A percentile compares a stretch with the other conserved stretches of the same genome.
Conservation (phyloP, 306 rosid genomes). For the Erythrophleum fordii region DNA sequence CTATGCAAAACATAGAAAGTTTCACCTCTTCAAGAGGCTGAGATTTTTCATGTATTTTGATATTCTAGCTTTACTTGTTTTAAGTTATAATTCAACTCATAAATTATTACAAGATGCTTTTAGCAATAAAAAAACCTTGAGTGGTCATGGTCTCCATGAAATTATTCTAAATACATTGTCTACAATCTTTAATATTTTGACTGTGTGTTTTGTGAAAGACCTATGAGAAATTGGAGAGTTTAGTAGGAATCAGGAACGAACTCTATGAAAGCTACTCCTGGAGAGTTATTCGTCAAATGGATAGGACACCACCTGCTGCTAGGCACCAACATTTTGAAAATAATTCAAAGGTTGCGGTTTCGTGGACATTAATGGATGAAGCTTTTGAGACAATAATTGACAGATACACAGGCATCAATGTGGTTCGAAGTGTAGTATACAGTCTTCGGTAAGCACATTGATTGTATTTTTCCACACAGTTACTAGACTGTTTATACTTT, state of each 20-base stretch:
- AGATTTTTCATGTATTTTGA: not conserved
- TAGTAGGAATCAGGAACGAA: slow-evolving; percentile 30
- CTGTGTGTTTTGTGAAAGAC: slow-evolving; percentile 30
- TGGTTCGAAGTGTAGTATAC: slow-evolving; percentile 38
- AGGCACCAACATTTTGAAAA: slow-evolving; percentile 16
- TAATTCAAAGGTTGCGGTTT: slow-evolving; percentile 44
- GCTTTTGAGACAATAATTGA: slow-evolving; percentile 35
- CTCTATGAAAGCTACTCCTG: slow-evolving; percentile 34
- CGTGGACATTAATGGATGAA: slow-evolving; percentile 37
- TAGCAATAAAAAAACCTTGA: not conserved
- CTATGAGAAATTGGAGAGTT: slow-evolving; percentile 33
- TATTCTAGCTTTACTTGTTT: not conserved
- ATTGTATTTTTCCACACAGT: not conserved
- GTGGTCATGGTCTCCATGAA: not conserved
- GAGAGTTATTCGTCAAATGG: slow-evolving; percentile 36
- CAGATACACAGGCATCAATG: slow-evolving; percentile 28
- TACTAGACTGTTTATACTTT: not conserved
- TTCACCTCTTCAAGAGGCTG: not conserved
- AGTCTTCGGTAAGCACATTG: slow-evolving; percentile 38
- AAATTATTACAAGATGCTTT: not conserved
- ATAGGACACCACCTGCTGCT: not conserved
- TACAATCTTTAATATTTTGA: not conserved
- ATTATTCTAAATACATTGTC: not conserved
- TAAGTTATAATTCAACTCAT: not conserved
- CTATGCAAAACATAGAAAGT: slow-evolving; percentile 8